phyloP scores from a whole-genome alignment of 371 early-diverging fungal species.

The Apophysomyces variabilis region DNA sequence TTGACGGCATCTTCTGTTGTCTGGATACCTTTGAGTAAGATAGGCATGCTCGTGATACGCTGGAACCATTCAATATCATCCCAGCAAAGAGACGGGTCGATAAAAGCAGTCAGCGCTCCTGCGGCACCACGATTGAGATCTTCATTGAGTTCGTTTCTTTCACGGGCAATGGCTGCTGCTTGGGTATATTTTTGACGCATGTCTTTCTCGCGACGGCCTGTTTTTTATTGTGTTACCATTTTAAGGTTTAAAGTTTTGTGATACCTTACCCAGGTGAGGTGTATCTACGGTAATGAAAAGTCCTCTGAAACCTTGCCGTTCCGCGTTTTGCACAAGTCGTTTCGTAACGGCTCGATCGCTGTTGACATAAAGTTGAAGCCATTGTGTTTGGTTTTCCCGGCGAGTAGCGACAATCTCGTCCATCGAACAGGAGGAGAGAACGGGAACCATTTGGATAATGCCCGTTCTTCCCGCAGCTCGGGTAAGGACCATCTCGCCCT shows the following conservation, averaged over 20 bases:
- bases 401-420: slow-evolving; percentile 58
- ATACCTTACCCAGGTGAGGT: slow-evolving; percentile 67
- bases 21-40: slow-evolving; percentile 91
- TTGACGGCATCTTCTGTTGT: slow-evolving; percentile 88
- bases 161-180: slow-evolving; percentile 39
- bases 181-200: slow-evolving; percentile 78
- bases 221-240: slow-evolving; percentile 79
- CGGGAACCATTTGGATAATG: slow-evolving; percentile 73
- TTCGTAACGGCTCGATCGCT: slow-evolving; percentile 72
- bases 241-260: slow-evolving; percentile 12
- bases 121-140: slow-evolving; percentile 66
- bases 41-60: slow-evolving; percentile 82
- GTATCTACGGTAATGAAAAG: slow-evolving; percentile 93
- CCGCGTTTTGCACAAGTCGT: slow-evolving; percentile 76
- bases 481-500: slow-evolving; percentile 73
- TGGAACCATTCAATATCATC: slow-evolving; percentile 86
- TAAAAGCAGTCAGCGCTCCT: slow-evolving; percentile 74
- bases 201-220: slow-evolving; percentile 87
- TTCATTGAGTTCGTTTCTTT: slow-evolving; percentile 29
- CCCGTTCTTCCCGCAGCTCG: slow-evolving; percentile 53
- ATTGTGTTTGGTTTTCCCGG: slow-evolving; percentile 49
- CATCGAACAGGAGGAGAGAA: slow-evolving; percentile 70
- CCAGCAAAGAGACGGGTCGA: slow-evolving; percentile 87
- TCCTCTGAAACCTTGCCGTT: slow-evolving; percentile 77
- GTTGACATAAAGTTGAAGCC: slow-evolving; percentile 95